Base-by-base conservation (phyloP, 352 stramenopile genomes). In the Phytopythium kandeliae region DNA sequence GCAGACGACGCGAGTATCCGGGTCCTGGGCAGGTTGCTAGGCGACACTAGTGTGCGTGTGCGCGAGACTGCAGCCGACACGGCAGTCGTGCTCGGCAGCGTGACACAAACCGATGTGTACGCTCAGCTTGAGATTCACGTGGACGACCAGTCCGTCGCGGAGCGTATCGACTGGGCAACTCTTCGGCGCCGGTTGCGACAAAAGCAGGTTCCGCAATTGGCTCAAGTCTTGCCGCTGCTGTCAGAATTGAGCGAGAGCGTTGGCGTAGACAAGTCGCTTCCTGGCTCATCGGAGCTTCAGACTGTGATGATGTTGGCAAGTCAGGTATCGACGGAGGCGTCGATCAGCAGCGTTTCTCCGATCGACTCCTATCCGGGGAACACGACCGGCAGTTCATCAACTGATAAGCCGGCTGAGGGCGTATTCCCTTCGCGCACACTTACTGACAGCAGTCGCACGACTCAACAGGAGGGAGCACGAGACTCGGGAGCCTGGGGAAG, bases 91-190 rank as follows among this genome's bases (percentile, higher is more conserved):
- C 45, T 85, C 3, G 49, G 54, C 16, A 52, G 30, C 6, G 54
- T 74, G 11, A 71, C 69, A 8, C 21, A 44, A 5, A 58, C 53
- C 31, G 75, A 88, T 31, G 57, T 90, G 17, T 68, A 64, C 15
- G 58, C 67, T 6, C 36, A 84, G 13, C 41, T 88, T 0, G 74
- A 85, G 42, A 48, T 52, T 0, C 56, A 62, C 22, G 47, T 85
- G 8, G 76, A 87, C 19, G 71, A 87, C 24, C 75, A 86, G 19
- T 81, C 67, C 40, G 63, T 72, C 17, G 33, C 73, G 11, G 67
- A 84, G 17, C 69, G 70, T 35, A 58, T 84, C 19, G 75, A 86
- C 55, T 65, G 79, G 42, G 71, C 76, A 43, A 65, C 54, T 2
- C 47, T 89, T 13, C 58, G 69, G 17, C 40, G 55, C 1, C 58